These are phyloP conservation scores for Urtica urens DNA, from an alignment of 306 rosid species.

Conservation along the genomic window DNA sequence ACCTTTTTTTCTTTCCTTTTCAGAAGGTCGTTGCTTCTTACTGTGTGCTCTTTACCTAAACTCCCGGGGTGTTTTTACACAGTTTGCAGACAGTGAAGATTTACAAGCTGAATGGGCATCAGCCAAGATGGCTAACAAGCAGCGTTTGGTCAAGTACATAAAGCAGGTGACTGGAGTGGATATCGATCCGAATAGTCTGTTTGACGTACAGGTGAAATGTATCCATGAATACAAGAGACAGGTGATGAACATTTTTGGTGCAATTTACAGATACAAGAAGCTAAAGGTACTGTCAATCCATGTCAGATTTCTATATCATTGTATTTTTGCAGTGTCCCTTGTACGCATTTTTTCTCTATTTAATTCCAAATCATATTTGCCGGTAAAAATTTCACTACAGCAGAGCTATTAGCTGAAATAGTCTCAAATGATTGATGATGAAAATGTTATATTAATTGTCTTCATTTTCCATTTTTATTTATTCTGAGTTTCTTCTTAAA, in stretches of 20 bases:
- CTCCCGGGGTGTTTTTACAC: slow-evolving; percentile 18
- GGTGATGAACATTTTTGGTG: slow-evolving; percentile 83
- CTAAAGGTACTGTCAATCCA: slow-evolving; percentile 91
- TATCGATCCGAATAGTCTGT: slow-evolving; percentile 79
- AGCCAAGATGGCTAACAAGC: slow-evolving; percentile 85
- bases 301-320: no score
- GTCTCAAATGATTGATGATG: no score
- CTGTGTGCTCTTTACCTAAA: slow-evolving; percentile 14
- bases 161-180: slow-evolving; percentile 59
- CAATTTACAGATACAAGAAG: slow-evolving; percentile 80
- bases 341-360: no score
- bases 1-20: slow-evolving; percentile 9
- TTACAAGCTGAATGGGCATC: slow-evolving; percentile 92
- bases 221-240: slow-evolving; percentile 98
- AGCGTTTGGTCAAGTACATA: slow-evolving; percentile 62
- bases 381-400: no score
- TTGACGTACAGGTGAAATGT: slow-evolving; percentile 97
- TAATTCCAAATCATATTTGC: no score
- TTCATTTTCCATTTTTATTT: no score
- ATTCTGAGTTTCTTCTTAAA: no score
- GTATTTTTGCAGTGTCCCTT: no score
- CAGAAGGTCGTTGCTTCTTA: slow-evolving; percentile 11
- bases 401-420: no score
- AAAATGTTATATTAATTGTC: no score
- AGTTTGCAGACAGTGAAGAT: slow-evolving; percentile 69